Evolutionary conservation across 2,329 filamentous ascomycete species (phyloP).

Genomic region (Ophioceras dolichostomum): DNA sequence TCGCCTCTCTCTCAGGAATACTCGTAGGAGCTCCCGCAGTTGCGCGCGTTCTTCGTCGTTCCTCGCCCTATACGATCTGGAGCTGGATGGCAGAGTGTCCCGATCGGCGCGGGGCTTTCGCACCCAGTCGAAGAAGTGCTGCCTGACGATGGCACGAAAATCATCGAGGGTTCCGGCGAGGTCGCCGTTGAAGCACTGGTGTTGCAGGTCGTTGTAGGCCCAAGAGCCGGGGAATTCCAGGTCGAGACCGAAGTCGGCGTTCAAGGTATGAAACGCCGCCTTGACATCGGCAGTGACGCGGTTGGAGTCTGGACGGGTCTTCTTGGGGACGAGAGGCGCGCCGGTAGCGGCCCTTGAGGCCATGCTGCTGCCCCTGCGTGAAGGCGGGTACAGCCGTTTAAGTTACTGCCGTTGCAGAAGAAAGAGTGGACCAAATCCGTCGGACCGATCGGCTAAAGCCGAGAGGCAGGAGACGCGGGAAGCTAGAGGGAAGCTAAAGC

Average conservation of each 20-base stretch:
- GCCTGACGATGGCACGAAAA: not conserved
- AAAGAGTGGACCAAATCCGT: too few relatives aligned
- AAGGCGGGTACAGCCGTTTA: too few relatives aligned
- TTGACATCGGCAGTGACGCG: conserved; percentile 1
- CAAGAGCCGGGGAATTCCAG: not conserved
- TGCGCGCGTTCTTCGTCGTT: not conserved
- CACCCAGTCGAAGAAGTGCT: not conserved
- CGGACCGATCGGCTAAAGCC: too few relatives aligned
- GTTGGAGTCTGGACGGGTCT: too few relatives aligned
- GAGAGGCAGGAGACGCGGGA: too few relatives aligned
- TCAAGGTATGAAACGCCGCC: conserved; percentile 5
- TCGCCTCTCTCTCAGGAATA: not conserved
- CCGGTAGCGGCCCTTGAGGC: too few relatives aligned
- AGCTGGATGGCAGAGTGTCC: not conserved
- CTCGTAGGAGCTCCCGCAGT: not conserved
- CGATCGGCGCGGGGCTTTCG: not conserved
- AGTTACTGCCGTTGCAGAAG: too few relatives aligned
- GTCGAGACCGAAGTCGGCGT: not conserved
- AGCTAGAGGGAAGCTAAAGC: too few relatives aligned
- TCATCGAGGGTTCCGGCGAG: not conserved
- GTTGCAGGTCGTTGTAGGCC: not conserved
- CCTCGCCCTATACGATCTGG: not conserved
- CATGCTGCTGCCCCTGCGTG: too few relatives aligned
- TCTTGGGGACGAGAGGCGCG: too few relatives aligned
- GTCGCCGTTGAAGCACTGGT: not conserved